Evolutionary conservation across 306 rosid species (phyloP), one percentile per base, ranked within the genome.

Genomic region (Coriaria nepalensis): DNA sequence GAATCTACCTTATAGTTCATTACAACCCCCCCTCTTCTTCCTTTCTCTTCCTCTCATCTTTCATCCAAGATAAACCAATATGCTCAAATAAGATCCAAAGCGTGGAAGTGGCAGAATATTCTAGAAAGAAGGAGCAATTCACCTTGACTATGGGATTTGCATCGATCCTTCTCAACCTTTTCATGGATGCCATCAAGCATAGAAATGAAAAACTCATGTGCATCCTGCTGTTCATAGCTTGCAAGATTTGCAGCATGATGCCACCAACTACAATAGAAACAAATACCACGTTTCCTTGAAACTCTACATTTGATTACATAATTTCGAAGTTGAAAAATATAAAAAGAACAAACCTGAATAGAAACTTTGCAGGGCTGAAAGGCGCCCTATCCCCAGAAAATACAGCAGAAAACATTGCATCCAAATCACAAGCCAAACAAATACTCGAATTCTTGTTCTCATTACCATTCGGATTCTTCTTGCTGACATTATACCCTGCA

Each of bases 151-250:
- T 69, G 74, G 7, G 90, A 74, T 64, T 78, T 84, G 37, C 66
- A 68, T 36, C 75, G 65, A 60, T 85, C 86, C 67, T 74, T 84
- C 43, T 76, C 95, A 59, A 74, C 92, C 75, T 81, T 90, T 63
- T 85, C 95, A 45, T 86, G 95, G 58, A 90, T 85, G 44, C 95
- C 98, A 68, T 85, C 95, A 29, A 90, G 85, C 78, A 82, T 81
- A 52, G 98, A 90, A 69, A 90, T 90, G 83, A 90, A 90, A 66
- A 90, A 90, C 7, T 90, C 98, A 52, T 90, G 98, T 2, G 98
- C 98, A 66, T 90, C 98, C 60, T 90, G 98, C 68, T 90, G 98
- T 53, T 85, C 95, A 66, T 90, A 90, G 59, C 87, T 82, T 33
- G 98, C 94, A 57, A 85, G 79, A 72, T 82, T 90, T 7, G 94